These are phyloP conservation scores for Peronospora belbahrii DNA, from an alignment of 352 stramenopile species.

Conservation along the genomic window DNA sequence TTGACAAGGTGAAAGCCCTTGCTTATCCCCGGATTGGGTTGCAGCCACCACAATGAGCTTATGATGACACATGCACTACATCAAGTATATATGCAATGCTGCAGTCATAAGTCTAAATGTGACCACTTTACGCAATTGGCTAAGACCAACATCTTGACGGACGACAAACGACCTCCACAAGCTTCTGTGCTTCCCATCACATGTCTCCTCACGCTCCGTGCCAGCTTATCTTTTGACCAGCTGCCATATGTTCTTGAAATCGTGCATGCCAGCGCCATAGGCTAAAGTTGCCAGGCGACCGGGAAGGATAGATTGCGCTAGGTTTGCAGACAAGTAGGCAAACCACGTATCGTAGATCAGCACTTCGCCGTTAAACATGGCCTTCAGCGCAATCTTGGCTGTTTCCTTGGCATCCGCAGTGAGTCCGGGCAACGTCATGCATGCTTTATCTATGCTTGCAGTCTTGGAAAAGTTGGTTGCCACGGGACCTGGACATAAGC, in stretches of 20 bases:
- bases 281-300: conserved; percentile 21
- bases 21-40: conserved; percentile 16
- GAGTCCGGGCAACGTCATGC: conserved; percentile 32
- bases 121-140: background rate
- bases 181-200: background rate
- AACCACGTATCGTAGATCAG: conserved; percentile 47
- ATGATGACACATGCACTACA: background rate
- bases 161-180: too few relatives aligned
- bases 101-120: background rate
- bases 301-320: conserved; percentile 25
- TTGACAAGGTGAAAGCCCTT: conserved; percentile 43
- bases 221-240: conserved; percentile 31
- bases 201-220: background rate
- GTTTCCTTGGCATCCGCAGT: conserved; percentile 42
- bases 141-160: background rate
- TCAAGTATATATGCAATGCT: background rate
- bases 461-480: conserved; percentile 65
- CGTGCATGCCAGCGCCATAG: conserved; percentile 27
- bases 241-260: conserved; percentile 30
- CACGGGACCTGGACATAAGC: conserved; percentile 57
- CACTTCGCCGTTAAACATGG: conserved; percentile 54
- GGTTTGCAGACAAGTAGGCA: conserved; percentile 25
- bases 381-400: conserved; percentile 41
- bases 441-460: conserved; percentile 26
- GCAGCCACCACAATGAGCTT: background rate